A percentile compares a stretch with the other conserved stretches of the same genome.
Evolutionary conservation across 495 filamentous ascomycete genomes (phyloP).

Genomic region (Thozetella sp.): DNA sequence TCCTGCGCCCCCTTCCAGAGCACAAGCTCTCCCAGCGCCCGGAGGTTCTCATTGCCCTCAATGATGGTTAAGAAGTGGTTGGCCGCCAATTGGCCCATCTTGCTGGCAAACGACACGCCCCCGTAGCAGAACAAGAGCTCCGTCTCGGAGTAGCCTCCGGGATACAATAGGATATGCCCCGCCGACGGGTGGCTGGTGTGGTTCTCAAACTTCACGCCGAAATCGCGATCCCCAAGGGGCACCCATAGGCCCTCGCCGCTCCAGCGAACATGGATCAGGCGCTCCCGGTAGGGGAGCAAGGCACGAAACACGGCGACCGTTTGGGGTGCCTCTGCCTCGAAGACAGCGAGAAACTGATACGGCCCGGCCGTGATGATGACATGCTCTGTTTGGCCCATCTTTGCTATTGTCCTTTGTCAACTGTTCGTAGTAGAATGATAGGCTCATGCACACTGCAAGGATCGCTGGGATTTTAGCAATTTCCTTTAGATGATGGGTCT

Average conservation of each 20-base stretch:
- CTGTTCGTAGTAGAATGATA: not conserved
- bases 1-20: not conserved
- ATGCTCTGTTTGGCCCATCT: not conserved
- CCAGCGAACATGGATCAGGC: not conserved
- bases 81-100: not conserved
- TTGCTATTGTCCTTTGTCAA: not conserved
- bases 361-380: not conserved
- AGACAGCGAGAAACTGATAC: not conserved
- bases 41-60: not conserved
- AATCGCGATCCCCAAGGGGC: not conserved
- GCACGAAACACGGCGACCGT: not conserved
- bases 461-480: too few relatives aligned
- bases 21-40: not conserved
- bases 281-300: not conserved
- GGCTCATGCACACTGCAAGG: not conserved
- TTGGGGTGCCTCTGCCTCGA: not conserved
- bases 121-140: not conserved
- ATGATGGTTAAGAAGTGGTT: not conserved
- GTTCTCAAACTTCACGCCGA: not conserved
- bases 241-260: not conserved
- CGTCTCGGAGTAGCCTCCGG: not conserved
- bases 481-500: too few relatives aligned
- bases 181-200: not conserved
- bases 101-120: not conserved
- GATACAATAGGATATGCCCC: not conserved